Conservation (phyloP, 805 yeast genomes). For the Candida railenensis region DNA sequence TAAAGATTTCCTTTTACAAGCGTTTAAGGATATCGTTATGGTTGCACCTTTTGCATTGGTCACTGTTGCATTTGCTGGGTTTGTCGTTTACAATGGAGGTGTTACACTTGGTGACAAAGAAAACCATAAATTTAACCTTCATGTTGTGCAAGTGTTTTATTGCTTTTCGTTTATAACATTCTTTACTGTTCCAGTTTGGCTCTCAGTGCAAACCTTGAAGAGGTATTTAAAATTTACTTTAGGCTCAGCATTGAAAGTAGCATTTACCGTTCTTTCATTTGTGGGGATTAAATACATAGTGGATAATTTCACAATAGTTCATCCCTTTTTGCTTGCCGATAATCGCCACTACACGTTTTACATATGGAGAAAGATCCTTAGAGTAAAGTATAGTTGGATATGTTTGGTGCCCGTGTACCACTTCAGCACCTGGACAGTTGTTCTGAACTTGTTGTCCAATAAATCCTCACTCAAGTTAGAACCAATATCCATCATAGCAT, state of each 20-base stretch:
- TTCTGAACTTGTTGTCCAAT: conserved; percentile 14
- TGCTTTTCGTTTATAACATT: conserved; percentile 61
- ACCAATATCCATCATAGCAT: conserved; percentile 47
- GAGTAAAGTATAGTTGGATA: conserved; percentile 45
- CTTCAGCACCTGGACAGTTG: conserved; percentile 43
- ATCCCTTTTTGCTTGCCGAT: conserved; percentile 90
- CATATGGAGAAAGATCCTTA: conserved; percentile 66
- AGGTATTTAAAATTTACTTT: conserved; percentile 35
- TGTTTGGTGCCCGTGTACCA: conserved; percentile 69
- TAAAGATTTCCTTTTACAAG: conserved; percentile 12
- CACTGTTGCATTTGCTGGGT: conserved; percentile 51
- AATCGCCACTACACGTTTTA: conserved; percentile 93
- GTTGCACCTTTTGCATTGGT: conserved; percentile 54
- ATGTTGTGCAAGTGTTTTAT: conserved; percentile 79
- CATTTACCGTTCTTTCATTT: conserved; percentile 6
- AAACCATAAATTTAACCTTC: conserved; percentile 72
- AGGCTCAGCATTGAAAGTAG: conserved; percentile 16
- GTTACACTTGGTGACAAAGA: conserved; percentile 90
- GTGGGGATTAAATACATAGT: conserved; percentile 45
- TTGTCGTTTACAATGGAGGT: conserved; percentile 71
- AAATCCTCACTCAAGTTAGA: conserved; percentile 14
- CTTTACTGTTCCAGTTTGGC: conserved; percentile 78
- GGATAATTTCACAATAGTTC: conserved; percentile 66
- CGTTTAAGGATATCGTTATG: conserved; percentile 17
- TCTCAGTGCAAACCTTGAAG: conserved; percentile 40